Evolutionary conservation across 306 rosid species (phyloP).

Genomic region (Senna tora): DNA sequence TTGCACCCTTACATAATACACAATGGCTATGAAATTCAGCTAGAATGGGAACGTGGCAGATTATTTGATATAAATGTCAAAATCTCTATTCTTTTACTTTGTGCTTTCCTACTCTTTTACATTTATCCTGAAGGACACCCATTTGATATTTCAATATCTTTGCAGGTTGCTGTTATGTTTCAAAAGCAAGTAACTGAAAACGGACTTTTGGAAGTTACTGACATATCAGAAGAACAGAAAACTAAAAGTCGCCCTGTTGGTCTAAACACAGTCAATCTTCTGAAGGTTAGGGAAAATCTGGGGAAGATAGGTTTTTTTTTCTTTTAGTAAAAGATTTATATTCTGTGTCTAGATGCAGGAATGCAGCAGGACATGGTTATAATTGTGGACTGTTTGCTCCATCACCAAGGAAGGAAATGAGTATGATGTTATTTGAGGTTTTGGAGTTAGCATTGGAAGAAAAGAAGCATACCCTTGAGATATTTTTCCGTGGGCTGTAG

Average conservation of each 20-base stretch:
- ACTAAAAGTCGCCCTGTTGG: conserved; percentile 90
- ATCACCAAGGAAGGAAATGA: conserved; percentile 4
- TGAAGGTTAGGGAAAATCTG: conserved; percentile 67
- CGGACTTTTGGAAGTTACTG: conserved; percentile 73
- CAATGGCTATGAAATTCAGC: conserved; percentile 85
- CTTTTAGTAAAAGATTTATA: conserved; percentile 13
- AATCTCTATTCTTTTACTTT: conserved; percentile 31
- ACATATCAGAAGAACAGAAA: conserved; percentile 87
- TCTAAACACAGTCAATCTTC: conserved; percentile 93
- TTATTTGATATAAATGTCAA: conserved; percentile 83
- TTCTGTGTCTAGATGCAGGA: conserved; percentile 22
- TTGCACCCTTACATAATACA: conserved; percentile 73
- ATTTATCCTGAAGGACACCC: conserved; percentile 6
- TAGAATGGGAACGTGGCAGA: conserved; percentile 93
- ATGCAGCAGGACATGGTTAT: conserved; percentile 15
- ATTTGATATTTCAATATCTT: conserved; percentile 36
- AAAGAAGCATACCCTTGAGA: background rate
- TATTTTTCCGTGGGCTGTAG: background rate
- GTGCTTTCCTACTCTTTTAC: conserved; percentile 24
- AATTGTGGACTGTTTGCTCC: conserved; percentile 20
- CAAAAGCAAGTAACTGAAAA: conserved; percentile 72
- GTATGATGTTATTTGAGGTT: background rate
- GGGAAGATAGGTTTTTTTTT: conserved; percentile 26
- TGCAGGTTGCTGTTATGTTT: conserved; percentile 87
- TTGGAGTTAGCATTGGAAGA: conserved; percentile 2